These are phyloP conservation scores for Boletellus ananiceps DNA, from an alignment of 768 basidiomycete genomes.

Conservation along the genomic window DNA sequence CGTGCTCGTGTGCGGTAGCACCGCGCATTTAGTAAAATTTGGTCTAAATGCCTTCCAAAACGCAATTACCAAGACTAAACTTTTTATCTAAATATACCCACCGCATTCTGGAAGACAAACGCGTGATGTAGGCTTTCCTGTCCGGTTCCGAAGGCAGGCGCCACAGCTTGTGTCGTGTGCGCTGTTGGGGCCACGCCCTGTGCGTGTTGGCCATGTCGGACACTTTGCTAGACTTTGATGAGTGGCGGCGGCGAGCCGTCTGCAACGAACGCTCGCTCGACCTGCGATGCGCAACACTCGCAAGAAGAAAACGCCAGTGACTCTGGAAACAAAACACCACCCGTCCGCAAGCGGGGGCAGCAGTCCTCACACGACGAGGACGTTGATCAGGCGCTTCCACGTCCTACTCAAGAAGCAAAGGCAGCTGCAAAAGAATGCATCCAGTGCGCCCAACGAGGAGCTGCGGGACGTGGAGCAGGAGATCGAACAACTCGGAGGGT, in stretches of 20 bases:
- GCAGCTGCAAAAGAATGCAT: slow-evolving; percentile 40
- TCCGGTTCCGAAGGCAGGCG: too few relatives aligned
- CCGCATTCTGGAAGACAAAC: too few relatives aligned
- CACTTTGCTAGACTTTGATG: not conserved
- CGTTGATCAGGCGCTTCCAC: slow-evolving; percentile 77
- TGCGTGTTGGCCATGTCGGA: too few relatives aligned
- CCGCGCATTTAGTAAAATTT: too few relatives aligned
- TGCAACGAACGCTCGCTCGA: not conserved
- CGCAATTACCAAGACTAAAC: too few relatives aligned
- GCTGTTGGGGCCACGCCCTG: too few relatives aligned
- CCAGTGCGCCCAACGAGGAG: slow-evolving; percentile 22
- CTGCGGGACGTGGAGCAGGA: slow-evolving; percentile 54
- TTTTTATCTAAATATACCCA: too few relatives aligned
- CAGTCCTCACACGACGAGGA: slow-evolving; percentile 59
- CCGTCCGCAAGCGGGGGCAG: slow-evolving; percentile 31
- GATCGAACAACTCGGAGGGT: slow-evolving; percentile 68
- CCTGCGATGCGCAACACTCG: slow-evolving; percentile 37
- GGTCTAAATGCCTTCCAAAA: too few relatives aligned
- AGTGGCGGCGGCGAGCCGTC: too few relatives aligned
- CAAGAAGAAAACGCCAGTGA: slow-evolving; percentile 46
- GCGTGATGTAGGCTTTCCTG: too few relatives aligned
- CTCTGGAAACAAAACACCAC: slow-evolving; percentile 17
- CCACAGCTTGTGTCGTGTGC: too few relatives aligned
- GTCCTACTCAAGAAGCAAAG: slow-evolving; percentile 67
- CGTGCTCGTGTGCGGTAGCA: too few relatives aligned